Evolutionary conservation across 2,329 filamentous ascomycete genomes (phyloP).

Genomic region (Aspergillus viridinutans): DNA sequence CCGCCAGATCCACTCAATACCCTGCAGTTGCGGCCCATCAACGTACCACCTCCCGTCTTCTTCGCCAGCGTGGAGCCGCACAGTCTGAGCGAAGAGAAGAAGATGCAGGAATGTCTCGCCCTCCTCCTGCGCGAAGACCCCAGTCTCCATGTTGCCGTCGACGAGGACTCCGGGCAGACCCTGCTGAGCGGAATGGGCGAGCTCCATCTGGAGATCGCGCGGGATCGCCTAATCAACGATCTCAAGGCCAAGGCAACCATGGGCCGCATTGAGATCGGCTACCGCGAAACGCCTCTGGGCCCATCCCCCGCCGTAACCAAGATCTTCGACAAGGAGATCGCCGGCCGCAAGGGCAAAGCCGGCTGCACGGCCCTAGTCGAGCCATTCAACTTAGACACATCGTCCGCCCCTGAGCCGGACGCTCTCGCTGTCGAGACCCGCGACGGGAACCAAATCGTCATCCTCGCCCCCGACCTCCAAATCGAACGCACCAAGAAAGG

Average conservation of each 20-base stretch:
- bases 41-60: slow-evolving; percentile 89
- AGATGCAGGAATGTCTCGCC: slow-evolving; percentile 69
- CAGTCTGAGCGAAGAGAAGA: slow-evolving; percentile 72
- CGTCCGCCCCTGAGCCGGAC: slow-evolving; percentile 17
- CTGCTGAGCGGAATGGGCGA: slow-evolving; percentile 95
- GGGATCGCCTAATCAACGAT: slow-evolving; percentile 81
- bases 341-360: slow-evolving; percentile 73
- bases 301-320: slow-evolving; percentile 55
- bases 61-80: slow-evolving; percentile 89
- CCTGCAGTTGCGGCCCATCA: slow-evolving; percentile 79
- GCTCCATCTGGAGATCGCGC: slow-evolving; percentile 87
- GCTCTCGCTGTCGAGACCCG: slow-evolving; percentile 42
- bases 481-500: slow-evolving; percentile 32
- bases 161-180: slow-evolving; percentile 89
- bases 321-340: slow-evolving; percentile 73
- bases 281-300: slow-evolving; percentile 73
- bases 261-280: slow-evolving; percentile 90
- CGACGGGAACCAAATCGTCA: slow-evolving; percentile 68
- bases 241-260: slow-evolving; percentile 82
- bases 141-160: slow-evolving; percentile 76
- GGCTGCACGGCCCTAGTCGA: slow-evolving; percentile 66
- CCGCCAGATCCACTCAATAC: slow-evolving; percentile 66
- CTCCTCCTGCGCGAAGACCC: slow-evolving; percentile 87
- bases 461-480: slow-evolving; percentile 51
- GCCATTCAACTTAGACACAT: slow-evolving; percentile 47